These are phyloP conservation scores for Solanum peruvianum DNA, from an alignment of 257 asterid species.

Conservation along the genomic window DNA sequence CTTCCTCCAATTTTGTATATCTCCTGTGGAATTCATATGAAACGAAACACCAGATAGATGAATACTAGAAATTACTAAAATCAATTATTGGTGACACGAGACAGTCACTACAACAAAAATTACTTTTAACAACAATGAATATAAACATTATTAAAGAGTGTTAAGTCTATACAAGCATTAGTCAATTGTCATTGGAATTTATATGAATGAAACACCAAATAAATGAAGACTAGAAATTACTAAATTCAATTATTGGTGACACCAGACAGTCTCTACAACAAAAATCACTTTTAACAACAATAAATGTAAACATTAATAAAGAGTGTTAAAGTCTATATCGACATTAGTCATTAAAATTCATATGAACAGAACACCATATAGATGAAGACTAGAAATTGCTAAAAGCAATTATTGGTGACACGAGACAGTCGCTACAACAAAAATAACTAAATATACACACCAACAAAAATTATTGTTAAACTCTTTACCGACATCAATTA, in stretches of 20 bases:
- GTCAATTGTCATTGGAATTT: not conserved
- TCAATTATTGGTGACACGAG: not conserved
- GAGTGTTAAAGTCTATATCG: too few relatives aligned
- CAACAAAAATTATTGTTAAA: too few relatives aligned
- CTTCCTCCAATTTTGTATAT: conserved; percentile 49
- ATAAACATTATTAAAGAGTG: not conserved
- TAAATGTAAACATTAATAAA: too few relatives aligned
- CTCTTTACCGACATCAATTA: too few relatives aligned
- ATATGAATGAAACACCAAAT: not conserved
- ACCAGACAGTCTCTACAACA: not conserved
- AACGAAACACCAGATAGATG: not conserved
- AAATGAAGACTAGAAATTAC: not conserved
- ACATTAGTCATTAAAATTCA: not conserved
- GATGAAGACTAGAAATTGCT: not conserved
- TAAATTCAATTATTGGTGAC: not conserved
- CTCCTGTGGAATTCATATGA: conserved; percentile 17
- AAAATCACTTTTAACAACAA: too few relatives aligned
- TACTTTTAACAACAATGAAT: too few relatives aligned
- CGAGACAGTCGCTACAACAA: too few relatives aligned
- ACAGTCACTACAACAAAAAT: not conserved
- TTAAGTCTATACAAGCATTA: too few relatives aligned
- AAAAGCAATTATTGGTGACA: not conserved
- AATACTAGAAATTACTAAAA: not conserved
- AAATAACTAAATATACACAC: too few relatives aligned
- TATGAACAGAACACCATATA: not conserved